These are phyloP conservation scores for Samsoniella hepiali DNA, from an alignment of 2,329 filamentous ascomycete genomes.

Conservation along the genomic window DNA sequence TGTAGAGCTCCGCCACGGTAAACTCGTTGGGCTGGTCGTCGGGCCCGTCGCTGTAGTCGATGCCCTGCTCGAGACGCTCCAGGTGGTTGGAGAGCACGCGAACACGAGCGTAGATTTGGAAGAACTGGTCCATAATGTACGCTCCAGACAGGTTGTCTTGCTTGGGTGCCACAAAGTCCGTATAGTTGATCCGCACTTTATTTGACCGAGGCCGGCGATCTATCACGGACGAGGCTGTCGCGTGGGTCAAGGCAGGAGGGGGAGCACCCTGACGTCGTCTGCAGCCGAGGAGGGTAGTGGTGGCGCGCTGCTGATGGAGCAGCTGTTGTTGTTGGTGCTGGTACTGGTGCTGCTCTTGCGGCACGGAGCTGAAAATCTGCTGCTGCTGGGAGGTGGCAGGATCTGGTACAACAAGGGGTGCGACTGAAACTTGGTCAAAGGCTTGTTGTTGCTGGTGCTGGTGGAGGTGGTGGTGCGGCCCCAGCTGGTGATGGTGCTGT, in stretches of 20 bases:
- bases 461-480: background rate
- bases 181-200: background rate
- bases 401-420: conserved; percentile 6
- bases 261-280: background rate
- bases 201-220: conserved; percentile 1
- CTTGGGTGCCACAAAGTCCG: background rate
- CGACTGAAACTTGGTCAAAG: conserved; percentile 5
- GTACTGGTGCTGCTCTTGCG: background rate
- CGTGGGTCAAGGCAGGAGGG: background rate
- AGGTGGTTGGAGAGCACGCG: conserved; percentile 36
- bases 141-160: conserved; percentile 20
- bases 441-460: background rate
- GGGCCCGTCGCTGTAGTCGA: conserved; percentile 21
- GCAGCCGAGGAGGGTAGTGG: background rate
- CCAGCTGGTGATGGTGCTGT: background rate
- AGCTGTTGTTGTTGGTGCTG: background rate
- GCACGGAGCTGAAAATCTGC: background rate
- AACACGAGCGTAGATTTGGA: conserved; percentile 37
- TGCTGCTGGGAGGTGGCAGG: background rate
- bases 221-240: background rate
- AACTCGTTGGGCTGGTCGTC: conserved; percentile 31
- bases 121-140: conserved; percentile 39
- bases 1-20: conserved; percentile 41
- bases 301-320: background rate
- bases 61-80: conserved; percentile 25